Conservation (phyloP, 805 yeast genomes). For the Candida cerambycidarum region DNA sequence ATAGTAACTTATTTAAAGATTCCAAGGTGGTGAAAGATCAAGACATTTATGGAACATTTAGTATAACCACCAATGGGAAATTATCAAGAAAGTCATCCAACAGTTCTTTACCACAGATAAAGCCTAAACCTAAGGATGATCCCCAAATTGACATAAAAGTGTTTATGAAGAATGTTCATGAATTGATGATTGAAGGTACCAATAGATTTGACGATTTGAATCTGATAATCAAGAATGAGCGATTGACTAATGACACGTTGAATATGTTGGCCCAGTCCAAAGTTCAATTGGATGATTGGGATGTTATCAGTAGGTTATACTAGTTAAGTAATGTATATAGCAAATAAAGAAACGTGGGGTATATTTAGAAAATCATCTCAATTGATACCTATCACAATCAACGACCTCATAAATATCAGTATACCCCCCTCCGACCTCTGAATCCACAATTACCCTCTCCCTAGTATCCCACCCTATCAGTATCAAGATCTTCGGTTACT, state of each 20-base stretch:
- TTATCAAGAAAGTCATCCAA: slow-evolving; percentile 6
- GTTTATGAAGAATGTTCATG: slow-evolving; percentile 34
- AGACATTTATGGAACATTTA: slow-evolving; percentile 25
- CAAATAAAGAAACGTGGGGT: no score
- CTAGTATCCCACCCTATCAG: no score
- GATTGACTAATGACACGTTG: slow-evolving; percentile 10
- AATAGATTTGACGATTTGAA: slow-evolving; percentile 7
- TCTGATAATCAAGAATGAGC: slow-evolving; percentile 3
- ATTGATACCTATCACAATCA: no score
- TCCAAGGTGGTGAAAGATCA: slow-evolving; percentile 9
- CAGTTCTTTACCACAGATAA: background rate
- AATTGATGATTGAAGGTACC: slow-evolving; percentile 20
- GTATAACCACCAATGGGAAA: slow-evolving; percentile 18
- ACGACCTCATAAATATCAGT: background rate
- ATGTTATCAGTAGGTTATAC: slow-evolving; percentile 15
- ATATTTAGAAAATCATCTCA: no score
- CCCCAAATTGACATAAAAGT: slow-evolving; percentile 20
- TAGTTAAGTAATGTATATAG: no score
- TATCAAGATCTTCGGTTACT: no score
- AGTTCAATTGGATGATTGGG: slow-evolving; percentile 18
- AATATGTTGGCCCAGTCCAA: slow-evolving; percentile 20
- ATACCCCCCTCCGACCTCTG: no score
- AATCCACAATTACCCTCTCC: no score
- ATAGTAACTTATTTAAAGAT: slow-evolving; percentile 9
- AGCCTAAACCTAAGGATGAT: background rate